A percentile compares a stretch with the other conserved stretches of the same genome.
Evolutionary conservation across 371 early-diverging fungal species (phyloP).

Genomic region (Blakeslea trispora): DNA sequence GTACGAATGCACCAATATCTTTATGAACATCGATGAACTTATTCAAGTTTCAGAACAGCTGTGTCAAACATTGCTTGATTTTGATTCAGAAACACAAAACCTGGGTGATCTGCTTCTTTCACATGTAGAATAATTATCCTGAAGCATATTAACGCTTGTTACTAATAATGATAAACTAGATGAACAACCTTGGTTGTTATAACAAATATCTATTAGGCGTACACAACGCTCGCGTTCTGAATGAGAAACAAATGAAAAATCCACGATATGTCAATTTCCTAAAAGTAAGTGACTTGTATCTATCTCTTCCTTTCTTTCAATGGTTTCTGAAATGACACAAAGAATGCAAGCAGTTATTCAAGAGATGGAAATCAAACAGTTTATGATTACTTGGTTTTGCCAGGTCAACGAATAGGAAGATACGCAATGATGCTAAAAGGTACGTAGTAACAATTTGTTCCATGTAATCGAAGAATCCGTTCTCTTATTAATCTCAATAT

Average conservation of each 20-base stretch:
- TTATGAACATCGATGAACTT: slow-evolving; percentile 32
- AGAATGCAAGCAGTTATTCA: slow-evolving; percentile 13
- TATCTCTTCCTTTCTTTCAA: too few relatives aligned
- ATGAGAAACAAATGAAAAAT: slow-evolving; percentile 25
- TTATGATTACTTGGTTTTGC: slow-evolving; percentile 28
- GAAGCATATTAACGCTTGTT: background rate
- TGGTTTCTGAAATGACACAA: background rate
- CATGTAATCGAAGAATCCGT: too few relatives aligned
- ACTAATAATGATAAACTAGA: slow-evolving; percentile 4
- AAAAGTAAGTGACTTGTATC: slow-evolving; percentile 8
- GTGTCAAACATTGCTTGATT: slow-evolving; percentile 13
- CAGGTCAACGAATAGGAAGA: slow-evolving; percentile 44
- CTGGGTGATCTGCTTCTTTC: slow-evolving; percentile 18
- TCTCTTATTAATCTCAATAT: too few relatives aligned
- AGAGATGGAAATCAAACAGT: slow-evolving; percentile 24
- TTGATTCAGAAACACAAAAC: background rate
- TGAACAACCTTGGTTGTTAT: slow-evolving; percentile 22
- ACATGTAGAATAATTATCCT: background rate
- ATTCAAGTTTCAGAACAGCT: slow-evolving; percentile 21
- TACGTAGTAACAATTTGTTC: too few relatives aligned
- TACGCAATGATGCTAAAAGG: slow-evolving; percentile 51
- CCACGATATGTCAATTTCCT: slow-evolving; percentile 16
- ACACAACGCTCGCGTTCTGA: slow-evolving; percentile 19
- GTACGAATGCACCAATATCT: slow-evolving; percentile 26
- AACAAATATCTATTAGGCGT: slow-evolving; percentile 26